Conservation (phyloP, 306 rosid species). For the Clitoria ternatea region DNA sequence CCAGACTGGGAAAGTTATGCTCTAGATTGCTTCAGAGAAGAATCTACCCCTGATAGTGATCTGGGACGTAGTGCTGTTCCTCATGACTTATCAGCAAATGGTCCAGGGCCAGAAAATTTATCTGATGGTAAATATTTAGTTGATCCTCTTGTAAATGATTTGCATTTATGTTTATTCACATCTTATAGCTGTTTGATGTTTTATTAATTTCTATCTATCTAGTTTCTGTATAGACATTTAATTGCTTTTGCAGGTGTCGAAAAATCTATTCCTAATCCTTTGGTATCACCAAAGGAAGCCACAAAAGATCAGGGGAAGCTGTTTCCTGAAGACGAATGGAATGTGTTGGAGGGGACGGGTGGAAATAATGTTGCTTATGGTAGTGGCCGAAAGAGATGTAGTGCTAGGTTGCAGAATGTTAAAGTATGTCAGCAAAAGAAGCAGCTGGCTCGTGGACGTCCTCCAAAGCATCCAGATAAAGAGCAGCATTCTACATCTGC, state of each 20-base stretch:
- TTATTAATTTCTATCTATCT: neutral
- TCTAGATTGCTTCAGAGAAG: conserved; percentile 26
- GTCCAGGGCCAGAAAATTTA: conserved; percentile 3
- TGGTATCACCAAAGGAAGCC: conserved; percentile 2
- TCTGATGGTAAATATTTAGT: conserved; percentile 9
- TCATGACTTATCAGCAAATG: neutral
- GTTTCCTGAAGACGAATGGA: neutral
- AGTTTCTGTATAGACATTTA: neutral
- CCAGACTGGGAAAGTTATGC: conserved; percentile 54
- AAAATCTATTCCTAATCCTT: neutral
- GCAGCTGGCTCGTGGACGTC: conserved; percentile 20
- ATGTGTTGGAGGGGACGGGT: neutral
- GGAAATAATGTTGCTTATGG: neutral
- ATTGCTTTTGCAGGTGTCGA: conserved; percentile 7
- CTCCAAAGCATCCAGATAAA: neutral
- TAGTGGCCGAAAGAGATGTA: neutral
- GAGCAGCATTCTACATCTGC: conserved; percentile 12
- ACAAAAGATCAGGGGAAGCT: neutral
- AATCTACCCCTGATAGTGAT: conserved; percentile 20
- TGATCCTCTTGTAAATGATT: neutral
- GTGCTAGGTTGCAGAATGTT: conserved; percentile 21
- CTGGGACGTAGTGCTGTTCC: conserved; percentile 3
- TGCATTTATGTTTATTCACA: neutral
- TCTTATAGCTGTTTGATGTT: neutral
- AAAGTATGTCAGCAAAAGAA: conserved; percentile 15